Base-by-base conservation (phyloP, 495 filamentous ascomycete species). In the Daldinia vernicosa region DNA sequence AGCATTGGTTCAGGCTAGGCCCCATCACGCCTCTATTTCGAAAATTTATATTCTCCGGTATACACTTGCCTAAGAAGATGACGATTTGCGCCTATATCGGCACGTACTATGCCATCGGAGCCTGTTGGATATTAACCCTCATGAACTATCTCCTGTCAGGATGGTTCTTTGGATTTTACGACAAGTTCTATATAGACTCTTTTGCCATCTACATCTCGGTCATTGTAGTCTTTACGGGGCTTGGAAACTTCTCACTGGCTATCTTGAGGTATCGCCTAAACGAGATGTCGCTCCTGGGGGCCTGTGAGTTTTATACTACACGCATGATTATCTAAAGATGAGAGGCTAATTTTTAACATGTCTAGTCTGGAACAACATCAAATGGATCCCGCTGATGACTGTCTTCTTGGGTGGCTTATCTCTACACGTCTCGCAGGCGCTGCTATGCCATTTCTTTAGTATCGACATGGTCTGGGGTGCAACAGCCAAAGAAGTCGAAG, bases 31-130 rank as follows among this genome's bases (percentile, higher is more conserved):
- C 83, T 27, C 84, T 92, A 9, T 92, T 92, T 82, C 76, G 78
- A 43, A 80, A 67, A 37, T 92, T 91, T 79, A 66, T 92, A 3
- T 70, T 60, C 33, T 88, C 87, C 22, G 80, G 78, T 64, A 92
- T 92, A 71, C 86, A 83, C 2, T 72, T 91, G 8, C 84, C 89
- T 1, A 86, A 85, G 61, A 92, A 92, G 74, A 71, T 91, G 62
- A 91, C 90, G 40, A 92, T 92, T 66, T 83, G 89, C 74, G 86
- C 89, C 2, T 93, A 93, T 73, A 89, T 93, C 74, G 90, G 90
- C 14, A 92, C 91, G 2, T 92, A 93, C 78, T 92, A 92, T 72
- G 91, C 90, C 33, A 86, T 92, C 56, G 91, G 80, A 9, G 85
- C 87, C 22, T 86, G 89, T 22, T 91, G 89, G 89, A 75, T 88